Evolutionary conservation across 108 stramenopile species (phyloP), one percentile per base, ranked within the genome.

Genomic region (Nitzschia inconspicua): DNA sequence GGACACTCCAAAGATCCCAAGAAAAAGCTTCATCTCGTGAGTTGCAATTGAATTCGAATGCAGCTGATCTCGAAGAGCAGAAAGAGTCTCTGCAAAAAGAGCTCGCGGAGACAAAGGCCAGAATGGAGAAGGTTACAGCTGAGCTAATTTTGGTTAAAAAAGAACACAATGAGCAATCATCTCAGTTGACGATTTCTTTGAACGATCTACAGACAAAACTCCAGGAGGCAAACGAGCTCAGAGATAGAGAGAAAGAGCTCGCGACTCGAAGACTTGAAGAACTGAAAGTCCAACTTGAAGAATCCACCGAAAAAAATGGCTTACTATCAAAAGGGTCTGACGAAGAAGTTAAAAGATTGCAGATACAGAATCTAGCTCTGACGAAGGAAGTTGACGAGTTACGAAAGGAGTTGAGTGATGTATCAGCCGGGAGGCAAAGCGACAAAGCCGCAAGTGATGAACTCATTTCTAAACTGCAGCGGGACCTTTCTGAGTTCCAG

Each of bases 271-370:
- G 8, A 5, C 54, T 56, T 16, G 34, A 32, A 4, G 54, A 10
- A 18, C 24, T 19, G 19, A 23, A 56, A 36, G 11, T 36, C 7
- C 4, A 56, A 23, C 4, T 39, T 13, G 44, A 60, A 13, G 44
- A 46, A 19, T 46, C 43, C 18, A 20, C 31, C 8, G 18, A 46
- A 29, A 60, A 60, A 16, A 44, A 11, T 25, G 18, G 19, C 26
- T 18, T n/a, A n/a, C n/a, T n/a, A n/a, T n/a, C n/a, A n/a, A 59
- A 44, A 49, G 44, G 3, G 8, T 50, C 67, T 14, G 30, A 57
- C 8, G 29, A 68, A 14, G 63, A 22, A 24, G 30, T 20, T 11
- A 44, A 54, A 34, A 31, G 59, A 32, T 23, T 60, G 7, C 50
- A 58, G 13, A 34, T 3, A 5, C 49, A 72, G 31, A 50, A 47